phyloP scores from a whole-genome alignment of 108 stramenopile species.

The Cyclostephanos tholiformis region DNA sequence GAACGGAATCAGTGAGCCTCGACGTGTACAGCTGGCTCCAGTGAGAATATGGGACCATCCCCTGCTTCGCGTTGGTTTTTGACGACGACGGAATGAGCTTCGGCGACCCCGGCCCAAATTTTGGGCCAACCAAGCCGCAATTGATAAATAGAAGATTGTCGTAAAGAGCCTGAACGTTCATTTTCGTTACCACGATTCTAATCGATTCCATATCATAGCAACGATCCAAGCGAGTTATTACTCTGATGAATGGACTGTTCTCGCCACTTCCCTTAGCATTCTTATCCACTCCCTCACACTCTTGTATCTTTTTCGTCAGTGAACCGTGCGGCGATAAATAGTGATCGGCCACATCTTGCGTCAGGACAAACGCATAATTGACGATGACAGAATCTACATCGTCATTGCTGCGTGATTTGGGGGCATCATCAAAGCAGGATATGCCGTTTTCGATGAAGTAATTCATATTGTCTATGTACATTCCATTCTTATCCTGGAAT shows the following conservation, averaged over 20 bases:
- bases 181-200: conserved; percentile 21
- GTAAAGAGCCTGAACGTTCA: conserved; percentile 33
- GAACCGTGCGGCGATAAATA: conserved; percentile 30
- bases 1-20: conserved; percentile 35
- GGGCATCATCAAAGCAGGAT: conserved; percentile 37
- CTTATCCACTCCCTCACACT: conserved; percentile 21
- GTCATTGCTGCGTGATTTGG: not conserved
- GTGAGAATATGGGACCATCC: conserved; percentile 41
- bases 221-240: conserved; percentile 41
- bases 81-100: conserved; percentile 25
- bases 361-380: conserved; percentile 41
- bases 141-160: conserved; percentile 47
- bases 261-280: not conserved
- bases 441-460: conserved; percentile 55
- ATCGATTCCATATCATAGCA: conserved; percentile 53
- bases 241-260: conserved; percentile 26
- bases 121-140: conserved; percentile 46
- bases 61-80: conserved; percentile 11
- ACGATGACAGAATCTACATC: conserved; percentile 20
- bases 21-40: conserved; percentile 54
- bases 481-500: conserved; percentile 46
- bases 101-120: conserved; percentile 48
- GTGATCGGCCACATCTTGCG: conserved; percentile 40
- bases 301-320: conserved; percentile 31
- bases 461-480: conserved; percentile 55